phyloP scores from a whole-genome alignment of 2,329 filamentous ascomycete species.

The Scorias spongiosa region DNA sequence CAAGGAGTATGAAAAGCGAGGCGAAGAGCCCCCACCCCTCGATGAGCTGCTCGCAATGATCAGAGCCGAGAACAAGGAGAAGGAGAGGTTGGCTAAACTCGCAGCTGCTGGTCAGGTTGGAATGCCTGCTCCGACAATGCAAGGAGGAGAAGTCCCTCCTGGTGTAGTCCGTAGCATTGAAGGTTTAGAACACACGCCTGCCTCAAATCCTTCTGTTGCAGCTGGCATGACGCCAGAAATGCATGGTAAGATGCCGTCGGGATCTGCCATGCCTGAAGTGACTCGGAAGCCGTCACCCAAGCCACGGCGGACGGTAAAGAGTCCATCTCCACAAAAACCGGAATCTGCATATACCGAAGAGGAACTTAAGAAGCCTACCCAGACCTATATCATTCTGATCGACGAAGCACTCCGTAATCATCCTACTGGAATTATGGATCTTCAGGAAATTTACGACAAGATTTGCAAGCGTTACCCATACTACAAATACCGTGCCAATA shows the following conservation, averaged over 20 bases:
- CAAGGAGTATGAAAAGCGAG: slow-evolving; percentile 21
- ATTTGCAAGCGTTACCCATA: slow-evolving; percentile 49
- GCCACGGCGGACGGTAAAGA: slow-evolving; percentile 37
- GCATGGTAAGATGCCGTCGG: neutral
- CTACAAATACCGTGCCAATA: slow-evolving; percentile 44
- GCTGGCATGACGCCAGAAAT: neutral
- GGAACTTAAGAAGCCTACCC: slow-evolving; percentile 52
- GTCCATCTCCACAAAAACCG: slow-evolving; percentile 47
- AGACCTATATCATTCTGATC: slow-evolving; percentile 49
- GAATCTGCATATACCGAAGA: slow-evolving; percentile 55
- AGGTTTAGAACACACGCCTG: slow-evolving; percentile 1
- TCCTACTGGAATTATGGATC: slow-evolving; percentile 40
- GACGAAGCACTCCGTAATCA: slow-evolving; percentile 46
- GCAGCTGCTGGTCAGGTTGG: slow-evolving; percentile 1
- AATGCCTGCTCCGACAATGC: neutral
- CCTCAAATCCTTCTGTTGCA: neutral
- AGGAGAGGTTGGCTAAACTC: slow-evolving; percentile 15
- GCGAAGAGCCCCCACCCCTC: slow-evolving; percentile 14
- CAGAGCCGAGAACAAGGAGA: slow-evolving; percentile 22
- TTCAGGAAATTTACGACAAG: slow-evolving; percentile 51
- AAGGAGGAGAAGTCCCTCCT: slow-evolving; percentile 1
- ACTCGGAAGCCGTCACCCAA: slow-evolving; percentile 18
- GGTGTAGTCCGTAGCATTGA: slow-evolving; percentile 1
- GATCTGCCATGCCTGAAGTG: slow-evolving; percentile 21
- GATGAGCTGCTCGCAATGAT: slow-evolving; percentile 18